Base-by-base conservation (phyloP, 1,139 yeast genomes). In the Kodamaea derodonti region DNA sequence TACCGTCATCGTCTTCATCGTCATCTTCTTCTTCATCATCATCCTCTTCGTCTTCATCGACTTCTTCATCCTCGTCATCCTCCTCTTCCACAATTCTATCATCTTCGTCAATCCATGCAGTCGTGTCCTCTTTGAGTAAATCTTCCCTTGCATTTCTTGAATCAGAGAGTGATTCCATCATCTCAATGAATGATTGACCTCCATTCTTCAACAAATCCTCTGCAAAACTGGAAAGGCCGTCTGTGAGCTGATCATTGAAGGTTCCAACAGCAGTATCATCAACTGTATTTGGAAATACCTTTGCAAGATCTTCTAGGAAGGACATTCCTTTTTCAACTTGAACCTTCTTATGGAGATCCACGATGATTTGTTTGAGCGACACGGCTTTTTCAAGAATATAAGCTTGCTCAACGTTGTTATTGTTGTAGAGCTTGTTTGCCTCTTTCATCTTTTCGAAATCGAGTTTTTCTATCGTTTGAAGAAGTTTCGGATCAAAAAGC, bases 141-240 rank as follows among this genome's bases (percentile, higher is more conserved):
- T 55, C 73, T 45, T 73, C 78, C 37, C 82, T 58, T 1, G 68
- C 74, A 47, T 67, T 63, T 27, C 80, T 62, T n/a, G 77, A 65
- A 41, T 75, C 78, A 6, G 84, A 83, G 25, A 84, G 63, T 36
- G 78, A 71, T 51, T 84, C 95, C 80, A 86, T 80, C 77, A 84
- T 78, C 43, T 80, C 82, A 28, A 86, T 73, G 48, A 85, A 84
- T 35, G 78, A 72, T 46, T 72, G 72, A 20, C 95, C 95, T 45
- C 83, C 87, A 51, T 83, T 82, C 42, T 76, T 77, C 38, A 84
- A 63, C 22, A 86, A 58, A 51, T 85, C 95, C 45, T 85, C 94
- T 0, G 94, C 92, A 34, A 85, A 83, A 11, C 76, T 72, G 33
- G 80, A 66, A 16, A 80, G 52, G 3, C 72, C 73, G 36, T 56